Conservation (phyloP, 345 rosid species). For the Dovyalis caffra region DNA sequence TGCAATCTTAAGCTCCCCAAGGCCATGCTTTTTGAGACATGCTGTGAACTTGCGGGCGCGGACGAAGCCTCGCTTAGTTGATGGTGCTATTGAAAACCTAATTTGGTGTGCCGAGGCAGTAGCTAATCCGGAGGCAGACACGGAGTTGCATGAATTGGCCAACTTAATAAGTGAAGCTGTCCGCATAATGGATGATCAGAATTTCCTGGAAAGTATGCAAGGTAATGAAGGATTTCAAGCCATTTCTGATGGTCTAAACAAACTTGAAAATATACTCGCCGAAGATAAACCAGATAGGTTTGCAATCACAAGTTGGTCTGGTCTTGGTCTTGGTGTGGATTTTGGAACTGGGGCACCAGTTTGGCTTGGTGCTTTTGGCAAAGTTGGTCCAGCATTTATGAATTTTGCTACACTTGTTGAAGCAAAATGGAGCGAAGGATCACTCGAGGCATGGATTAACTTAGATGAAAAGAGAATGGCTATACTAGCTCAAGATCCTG, state of each 20-base stretch:
- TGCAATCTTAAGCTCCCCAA: too few species aligned
- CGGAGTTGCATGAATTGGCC: conserved; percentile 4
- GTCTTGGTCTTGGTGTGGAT: conserved; percentile 13
- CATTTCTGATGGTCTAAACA: conserved; percentile 4
- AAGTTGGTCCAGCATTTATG: conserved; percentile 9
- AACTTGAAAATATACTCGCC: conserved; percentile 2
- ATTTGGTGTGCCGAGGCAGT: conserved; percentile 16
- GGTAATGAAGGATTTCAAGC: conserved; percentile 19
- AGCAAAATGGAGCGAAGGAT: conserved; percentile 4
- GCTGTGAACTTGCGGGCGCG: too few species aligned
- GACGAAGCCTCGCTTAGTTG: too few species aligned
- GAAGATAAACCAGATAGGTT: conserved; percentile 18
- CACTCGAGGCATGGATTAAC: conserved; percentile 24
- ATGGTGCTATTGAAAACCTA: neutral
- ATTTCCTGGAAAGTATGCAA: conserved; percentile 14
- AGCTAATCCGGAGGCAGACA: neutral
- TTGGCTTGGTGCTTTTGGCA: conserved; percentile 1
- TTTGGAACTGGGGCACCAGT: conserved; percentile 26
- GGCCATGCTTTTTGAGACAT: too few species aligned
- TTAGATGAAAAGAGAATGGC: conserved; percentile 14
- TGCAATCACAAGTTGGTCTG: conserved; percentile 22
- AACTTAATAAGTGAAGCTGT: conserved; percentile 10
- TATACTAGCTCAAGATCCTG: conserved; percentile 9
- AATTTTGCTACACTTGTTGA: conserved; percentile 18
- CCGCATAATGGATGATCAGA: neutral